These are phyloP conservation scores for Backusella sp. DNA, from an alignment of 192 early-diverging fungal species.

Conservation along the genomic window DNA sequence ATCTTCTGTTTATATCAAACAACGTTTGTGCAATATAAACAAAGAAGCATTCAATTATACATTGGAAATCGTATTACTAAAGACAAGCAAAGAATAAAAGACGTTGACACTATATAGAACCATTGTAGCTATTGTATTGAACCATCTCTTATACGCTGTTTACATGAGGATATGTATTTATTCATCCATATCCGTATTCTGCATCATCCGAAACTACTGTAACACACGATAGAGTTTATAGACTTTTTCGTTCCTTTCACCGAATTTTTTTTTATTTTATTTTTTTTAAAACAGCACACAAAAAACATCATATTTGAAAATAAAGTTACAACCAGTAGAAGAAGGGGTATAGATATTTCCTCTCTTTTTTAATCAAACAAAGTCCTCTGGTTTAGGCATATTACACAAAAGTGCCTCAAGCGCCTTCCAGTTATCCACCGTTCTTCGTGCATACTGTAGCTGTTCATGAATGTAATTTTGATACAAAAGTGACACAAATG, in stretches of 20 bases:
- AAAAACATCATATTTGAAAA: not conserved
- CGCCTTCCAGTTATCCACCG: conserved; percentile 56
- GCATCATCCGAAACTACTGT: not conserved
- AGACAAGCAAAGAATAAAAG: too few species aligned
- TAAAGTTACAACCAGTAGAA: not conserved
- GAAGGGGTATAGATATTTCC: not conserved
- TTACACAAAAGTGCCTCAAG: conserved; percentile 46
- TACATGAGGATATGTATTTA: too few species aligned
- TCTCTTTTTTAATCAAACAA: conserved; percentile 6
- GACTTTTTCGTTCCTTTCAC: not conserved
- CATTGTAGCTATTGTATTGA: too few species aligned
- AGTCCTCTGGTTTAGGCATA: conserved; percentile 46
- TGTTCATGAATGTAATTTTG: conserved; percentile 61
- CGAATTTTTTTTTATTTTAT: not conserved
- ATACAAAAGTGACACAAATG: conserved; percentile 56
- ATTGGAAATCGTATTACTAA: not conserved
- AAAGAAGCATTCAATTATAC: not conserved
- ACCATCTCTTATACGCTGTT: too few species aligned
- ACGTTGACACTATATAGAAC: too few species aligned
- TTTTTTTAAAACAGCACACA: not conserved
- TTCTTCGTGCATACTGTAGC: conserved; percentile 50
- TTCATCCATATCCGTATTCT: not conserved
- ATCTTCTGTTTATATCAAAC: not conserved
- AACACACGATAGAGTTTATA: not conserved
- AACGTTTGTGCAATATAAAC: not conserved